Evolutionary conservation across 139 green algal genomes (phyloP).

Genomic region (Prasinococcaceae sp.): DNA sequence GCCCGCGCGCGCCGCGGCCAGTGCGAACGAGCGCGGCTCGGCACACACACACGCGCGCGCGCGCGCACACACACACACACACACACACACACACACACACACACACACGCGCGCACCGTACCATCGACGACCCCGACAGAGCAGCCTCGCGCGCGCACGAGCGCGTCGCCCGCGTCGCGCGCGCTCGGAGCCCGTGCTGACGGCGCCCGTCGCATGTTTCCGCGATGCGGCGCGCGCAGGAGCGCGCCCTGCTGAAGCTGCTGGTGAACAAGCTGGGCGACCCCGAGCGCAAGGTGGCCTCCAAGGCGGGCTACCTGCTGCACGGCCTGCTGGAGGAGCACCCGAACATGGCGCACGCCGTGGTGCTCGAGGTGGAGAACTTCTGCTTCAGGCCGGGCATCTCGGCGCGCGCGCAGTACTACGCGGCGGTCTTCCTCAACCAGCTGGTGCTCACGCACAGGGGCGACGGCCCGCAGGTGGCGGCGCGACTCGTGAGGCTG

Average conservation of each 20-base stretch:
- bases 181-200: no score
- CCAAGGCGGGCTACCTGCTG: slow-evolving; percentile 70
- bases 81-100: no score
- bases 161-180: no score
- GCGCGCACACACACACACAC: no score
- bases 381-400: slow-evolving; percentile 63
- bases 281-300: slow-evolving; percentile 65
- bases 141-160: no score
- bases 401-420: slow-evolving; percentile 65
- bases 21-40: no score
- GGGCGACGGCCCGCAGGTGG: slow-evolving; percentile 42
- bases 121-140: no score
- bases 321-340: slow-evolving; percentile 58
- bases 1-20: no score
- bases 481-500: slow-evolving; percentile 58
- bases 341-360: slow-evolving; percentile 60
- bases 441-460: slow-evolving; percentile 62
- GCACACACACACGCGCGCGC: no score
- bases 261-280: slow-evolving; percentile 56
- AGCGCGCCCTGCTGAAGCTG: slow-evolving; percentile 30
- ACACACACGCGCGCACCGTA: no score
- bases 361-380: slow-evolving; percentile 75
- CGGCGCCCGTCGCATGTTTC: no score
- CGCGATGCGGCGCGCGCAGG: no score
- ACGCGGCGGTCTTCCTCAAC: slow-evolving; percentile 76